These are phyloP conservation scores for Verticillium dahliae DNA, from an alignment of 2,329 filamentous ascomycete species.

Conservation along the genomic window DNA sequence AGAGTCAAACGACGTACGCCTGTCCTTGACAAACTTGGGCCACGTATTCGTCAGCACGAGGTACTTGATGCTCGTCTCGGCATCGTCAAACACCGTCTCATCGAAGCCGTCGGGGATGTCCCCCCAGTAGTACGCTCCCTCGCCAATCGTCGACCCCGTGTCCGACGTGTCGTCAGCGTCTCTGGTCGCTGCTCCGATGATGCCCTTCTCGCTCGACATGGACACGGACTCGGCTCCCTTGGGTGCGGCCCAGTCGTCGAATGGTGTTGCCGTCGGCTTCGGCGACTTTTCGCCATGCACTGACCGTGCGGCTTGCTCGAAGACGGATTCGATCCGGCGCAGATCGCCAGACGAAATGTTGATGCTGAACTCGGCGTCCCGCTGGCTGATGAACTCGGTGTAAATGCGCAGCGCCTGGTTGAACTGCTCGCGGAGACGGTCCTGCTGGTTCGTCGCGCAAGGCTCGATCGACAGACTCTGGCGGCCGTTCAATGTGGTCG, in stretches of 20 bases:
- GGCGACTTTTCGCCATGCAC: conserved; percentile 30
- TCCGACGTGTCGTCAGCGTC: conserved; percentile 15
- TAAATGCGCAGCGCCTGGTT: conserved; percentile 56
- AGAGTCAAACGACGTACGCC: conserved; percentile 9
- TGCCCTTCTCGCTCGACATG: neutral
- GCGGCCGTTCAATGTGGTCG: neutral
- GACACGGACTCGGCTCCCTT: neutral
- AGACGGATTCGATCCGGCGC: conserved; percentile 46
- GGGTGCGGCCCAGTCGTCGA: conserved; percentile 21
- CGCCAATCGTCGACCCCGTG: neutral
- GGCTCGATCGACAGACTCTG: neutral
- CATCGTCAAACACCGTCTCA: conserved; percentile 43
- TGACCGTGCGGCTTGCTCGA: conserved; percentile 45
- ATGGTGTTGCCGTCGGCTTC: conserved; percentile 36
- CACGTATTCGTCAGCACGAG: conserved; percentile 28
- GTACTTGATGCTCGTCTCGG: conserved; percentile 48
- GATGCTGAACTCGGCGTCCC: conserved; percentile 59
- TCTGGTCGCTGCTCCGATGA: conserved; percentile 6
- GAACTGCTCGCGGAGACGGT: conserved; percentile 43
- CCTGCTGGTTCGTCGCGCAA: conserved; percentile 13
- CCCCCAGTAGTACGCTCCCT: conserved; percentile 6
- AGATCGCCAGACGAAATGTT: conserved; percentile 56
- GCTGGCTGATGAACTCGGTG: conserved; percentile 51
- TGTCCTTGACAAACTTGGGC: conserved; percentile 19
- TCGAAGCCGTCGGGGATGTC: conserved; percentile 36